Base-by-base conservation (phyloP, 768 basidiomycete species). In the Mycena filopes region DNA sequence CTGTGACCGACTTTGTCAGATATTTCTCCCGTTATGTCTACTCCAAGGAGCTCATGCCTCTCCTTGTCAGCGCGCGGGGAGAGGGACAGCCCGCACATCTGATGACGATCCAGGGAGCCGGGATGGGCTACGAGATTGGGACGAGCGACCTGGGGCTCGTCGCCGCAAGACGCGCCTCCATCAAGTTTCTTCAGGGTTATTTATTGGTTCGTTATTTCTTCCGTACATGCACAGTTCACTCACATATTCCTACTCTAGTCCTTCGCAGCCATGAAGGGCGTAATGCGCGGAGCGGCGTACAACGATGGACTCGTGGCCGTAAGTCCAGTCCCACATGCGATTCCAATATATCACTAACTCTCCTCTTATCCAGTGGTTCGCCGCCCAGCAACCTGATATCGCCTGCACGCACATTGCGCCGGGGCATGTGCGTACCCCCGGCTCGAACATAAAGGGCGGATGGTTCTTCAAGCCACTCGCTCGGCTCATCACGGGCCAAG, bases 71-170 rank as follows among this genome's bases (percentile, higher is more conserved):
- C 36, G 60, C 65, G 2, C 29, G 18, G 12, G 47, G 33, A 9
- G 7, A 20, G 18, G 65, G 65, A 36, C 74, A 80, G 63, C 75
- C 78, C 43, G 79, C 78, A 40, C 75, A 75, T 54, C 73, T 74
- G 28, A 67, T 78, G 71, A 72, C 77, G 2, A 66, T 80, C 4
- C 73, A 78, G 6, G 74, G 68, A 8, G 74, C 75, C 26, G 45
- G n/a, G 20, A 5, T 23, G n/a, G 50, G 33, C 11, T 13, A 36
- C 2, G 6, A 10, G 21, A 36, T 51, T 31, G n/a, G 31, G 18
- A 33, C n/a, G 11, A n/a, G 36, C 10, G 50, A 51, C 33, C 31
- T 51, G 9, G 36, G 36, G 4, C 50, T 51, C 18, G 50, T 15
- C 8, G 28, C 29, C 10, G 48, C 48, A 20, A 10, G 48, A 10